Base-by-base conservation (phyloP, 768 basidiomycete genomes). In the Phylloporus sp. region DNA sequence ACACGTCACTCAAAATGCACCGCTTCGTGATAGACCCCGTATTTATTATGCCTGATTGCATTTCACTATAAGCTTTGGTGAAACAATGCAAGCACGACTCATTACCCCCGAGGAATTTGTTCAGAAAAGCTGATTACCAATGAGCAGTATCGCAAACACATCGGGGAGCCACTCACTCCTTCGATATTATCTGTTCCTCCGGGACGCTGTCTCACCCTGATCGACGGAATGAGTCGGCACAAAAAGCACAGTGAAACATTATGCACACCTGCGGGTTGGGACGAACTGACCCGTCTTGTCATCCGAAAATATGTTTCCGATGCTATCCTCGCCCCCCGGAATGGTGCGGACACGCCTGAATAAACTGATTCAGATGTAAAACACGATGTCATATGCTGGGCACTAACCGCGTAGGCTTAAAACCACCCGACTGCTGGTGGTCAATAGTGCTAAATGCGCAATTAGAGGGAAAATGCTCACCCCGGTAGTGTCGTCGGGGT, bases 201-300 rank as follows among this genome's bases (percentile, higher is more conserved):
- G 26, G 84, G 84, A 35, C 73, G 75, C 63, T 86, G 73, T 49
- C 82, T 72, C 26, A 86, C 84, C 47, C 84, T 86, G 40, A 34
- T 8, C 29, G 27, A 36, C 14, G 17, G 24, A 1, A 31, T 34
- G 24, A 44, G 7, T 47, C 28, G 37, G 28, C 18, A 43, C 9
- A 7, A 6, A 20, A 4, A 5, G 31, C 5, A 37, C 11, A 18
- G 1, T 18, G 9, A 15, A 49, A 41, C 38, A 24, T 9, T 28
- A 32, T 32, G 23, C 69, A 20, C 64, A 82, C 85, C 79, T 76
- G 56, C 86, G 80, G 15, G 84, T 84, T 5, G 86, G 86, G 55
- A 80, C 78, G 61, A 84, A 87, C 46, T 73, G 70, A 21, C 74
- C 69, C 17, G 55, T 27, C 13, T 53, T 64, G 8, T 73, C 73